Evolutionary conservation across 768 basidiomycete species (phyloP), one percentile per base, ranked within the genome.

Genomic region (Inosperma sp.): DNA sequence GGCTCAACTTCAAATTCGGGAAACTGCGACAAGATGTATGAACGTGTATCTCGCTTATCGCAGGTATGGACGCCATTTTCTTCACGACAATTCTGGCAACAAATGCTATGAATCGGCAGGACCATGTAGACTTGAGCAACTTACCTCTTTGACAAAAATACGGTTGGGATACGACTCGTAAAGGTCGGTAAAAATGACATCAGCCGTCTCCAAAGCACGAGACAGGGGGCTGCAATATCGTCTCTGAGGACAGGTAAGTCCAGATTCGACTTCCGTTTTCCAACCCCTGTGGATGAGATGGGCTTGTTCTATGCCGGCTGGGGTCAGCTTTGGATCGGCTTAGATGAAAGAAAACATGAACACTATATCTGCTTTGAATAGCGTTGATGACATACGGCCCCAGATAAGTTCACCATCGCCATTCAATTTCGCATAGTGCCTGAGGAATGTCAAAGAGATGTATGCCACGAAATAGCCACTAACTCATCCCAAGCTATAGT

Each of bases 281-380:
- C 83, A 87, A 5, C 66, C 69, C 0, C 55, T 46, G 21, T 72
- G 69, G 3, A 72, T 79, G 9, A 55, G 63, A 19, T 62, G 44
- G 0, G 86, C 87, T 65, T 88, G 85, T 0, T 62, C 56, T 34
- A 77, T 69, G 1, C 87, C 87, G 3, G 77, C 53, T 0, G 64
- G 61, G 0, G 87, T 89, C 21, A 89, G 75, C 23, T 76, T 67
- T 7, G 86, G 78, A 60, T 88, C 86, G 22, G 86, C 84, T 84
- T 54, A 16, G 45, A 9, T 23, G 34, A 35, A 33, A 16, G 10
- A 44, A 39, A 36, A 14, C 17, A 25, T 0, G 9, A 41, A 33
- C 22, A 33, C 9, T 2, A n/a, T 7, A 22, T 34, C 26, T 26
- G 22, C 25, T 14, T 37, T 5, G 25, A 31, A 16, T 30, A 41